Percentiles rank a stretch among this genome's conserved stretches.
These are phyloP conservation scores for Lumnitzera racemosa DNA, from an alignment of 345 rosid species.

Conservation along the genomic window DNA sequence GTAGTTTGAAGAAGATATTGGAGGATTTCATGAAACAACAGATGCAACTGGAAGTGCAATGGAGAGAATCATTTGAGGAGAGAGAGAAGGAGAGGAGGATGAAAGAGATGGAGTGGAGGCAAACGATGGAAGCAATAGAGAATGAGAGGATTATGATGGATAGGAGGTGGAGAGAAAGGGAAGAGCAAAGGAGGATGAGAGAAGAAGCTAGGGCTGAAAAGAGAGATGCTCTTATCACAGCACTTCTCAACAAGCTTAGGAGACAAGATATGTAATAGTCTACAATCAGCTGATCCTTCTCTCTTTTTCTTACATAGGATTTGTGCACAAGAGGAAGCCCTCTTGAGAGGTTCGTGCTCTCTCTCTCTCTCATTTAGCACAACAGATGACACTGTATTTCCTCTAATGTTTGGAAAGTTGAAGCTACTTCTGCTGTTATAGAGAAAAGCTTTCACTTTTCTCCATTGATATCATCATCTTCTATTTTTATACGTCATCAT, in stretches of 20 bases:
- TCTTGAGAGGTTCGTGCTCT: too few relatives aligned
- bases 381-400: too few relatives aligned
- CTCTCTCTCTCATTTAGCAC: too few relatives aligned
- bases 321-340: too few relatives aligned
- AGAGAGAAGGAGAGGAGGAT: conserved; percentile 67
- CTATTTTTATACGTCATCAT: too few relatives aligned
- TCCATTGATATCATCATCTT: too few relatives aligned
- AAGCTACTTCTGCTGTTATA: too few relatives aligned
- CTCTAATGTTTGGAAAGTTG: too few relatives aligned
- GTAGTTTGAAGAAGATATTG: conserved; percentile 43
- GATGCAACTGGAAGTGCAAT: conserved; percentile 64
- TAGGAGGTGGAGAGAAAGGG: conserved; percentile 82
- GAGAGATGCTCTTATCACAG: conserved; percentile 75
- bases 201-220: conserved; percentile 96
- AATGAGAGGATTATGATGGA: conserved; percentile 81
- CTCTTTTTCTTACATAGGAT: too few relatives aligned
- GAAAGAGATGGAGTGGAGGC: conserved; percentile 91
- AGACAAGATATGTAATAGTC: conserved; percentile 27
- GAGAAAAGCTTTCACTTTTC: too few relatives aligned
- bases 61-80: conserved; percentile 76
- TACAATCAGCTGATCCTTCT: too few relatives aligned
- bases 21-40: conserved; percentile 85
- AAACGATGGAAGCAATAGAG: conserved; percentile 72
- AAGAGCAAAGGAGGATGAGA: conserved; percentile 78
- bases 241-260: conserved; percentile 60